phyloP scores from a whole-genome alignment of 495 filamentous ascomycete genomes.

The Penicilliopsis zonata region DNA sequence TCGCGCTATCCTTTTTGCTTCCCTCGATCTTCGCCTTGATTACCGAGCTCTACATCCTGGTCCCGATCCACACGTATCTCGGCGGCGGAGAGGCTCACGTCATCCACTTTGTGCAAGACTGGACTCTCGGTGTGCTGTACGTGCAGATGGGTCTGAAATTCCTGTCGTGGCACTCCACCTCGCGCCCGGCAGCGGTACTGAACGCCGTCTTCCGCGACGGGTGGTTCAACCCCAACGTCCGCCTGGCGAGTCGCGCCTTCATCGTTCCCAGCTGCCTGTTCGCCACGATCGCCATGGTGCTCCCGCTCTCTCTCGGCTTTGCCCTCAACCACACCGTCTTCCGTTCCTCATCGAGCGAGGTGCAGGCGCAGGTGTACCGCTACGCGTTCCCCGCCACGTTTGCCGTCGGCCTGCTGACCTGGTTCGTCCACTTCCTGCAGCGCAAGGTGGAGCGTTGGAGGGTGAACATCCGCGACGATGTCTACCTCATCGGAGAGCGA shows the following conservation, averaged over 20 bases:
- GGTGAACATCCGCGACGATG: slow-evolving; percentile 77
- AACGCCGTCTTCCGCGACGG: slow-evolving; percentile 65
- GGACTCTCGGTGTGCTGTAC: slow-evolving; percentile 89
- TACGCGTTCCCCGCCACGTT: slow-evolving; percentile 58
- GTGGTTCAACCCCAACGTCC: slow-evolving; percentile 68
- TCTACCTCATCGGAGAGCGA: slow-evolving; percentile 88
- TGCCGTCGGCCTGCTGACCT: slow-evolving; percentile 30
- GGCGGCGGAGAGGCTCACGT: slow-evolving; percentile 46
- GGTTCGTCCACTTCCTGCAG: slow-evolving; percentile 27
- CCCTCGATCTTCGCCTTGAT: slow-evolving; percentile 73
- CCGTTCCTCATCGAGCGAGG: slow-evolving; percentile 24
- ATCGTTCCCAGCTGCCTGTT: slow-evolving; percentile 57
- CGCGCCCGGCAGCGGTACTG: slow-evolving; percentile 61
- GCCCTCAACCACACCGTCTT: slow-evolving; percentile 31
- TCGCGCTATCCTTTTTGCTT: slow-evolving; percentile 59
- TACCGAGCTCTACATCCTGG: slow-evolving; percentile 78
- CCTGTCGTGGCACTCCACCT: slow-evolving; percentile 48
- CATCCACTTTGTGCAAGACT: slow-evolving; percentile 82
- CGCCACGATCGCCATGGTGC: slow-evolving; percentile 42
- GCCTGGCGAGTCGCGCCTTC: slow-evolving; percentile 70
- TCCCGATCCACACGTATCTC: slow-evolving; percentile 80
- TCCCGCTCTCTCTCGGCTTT: slow-evolving; percentile 43
- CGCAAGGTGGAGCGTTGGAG: slow-evolving; percentile 63
- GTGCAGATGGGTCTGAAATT: slow-evolving; percentile 71
- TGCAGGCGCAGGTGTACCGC: slow-evolving; percentile 49